Evolutionary conservation across 108 stramenopile species (phyloP).

Genomic region (Epithemia pelagica): DNA sequence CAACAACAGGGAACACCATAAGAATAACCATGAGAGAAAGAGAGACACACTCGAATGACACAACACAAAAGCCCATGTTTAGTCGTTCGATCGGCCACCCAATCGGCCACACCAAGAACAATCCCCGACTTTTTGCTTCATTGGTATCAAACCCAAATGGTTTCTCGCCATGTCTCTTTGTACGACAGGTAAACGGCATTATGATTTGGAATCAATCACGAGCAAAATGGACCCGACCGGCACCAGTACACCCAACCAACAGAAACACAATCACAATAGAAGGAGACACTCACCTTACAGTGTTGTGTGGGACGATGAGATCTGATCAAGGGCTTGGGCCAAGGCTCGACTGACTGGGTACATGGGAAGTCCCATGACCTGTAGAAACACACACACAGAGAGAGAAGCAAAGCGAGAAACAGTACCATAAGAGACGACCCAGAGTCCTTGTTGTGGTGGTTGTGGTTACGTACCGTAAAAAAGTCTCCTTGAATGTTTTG

Average conservation of each 20-base stretch:
- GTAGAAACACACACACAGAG: constrained; percentile 30
- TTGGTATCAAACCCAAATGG: no score
- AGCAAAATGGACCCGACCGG: not conserved
- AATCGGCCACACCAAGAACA: no score
- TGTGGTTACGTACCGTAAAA: constrained; percentile 39
- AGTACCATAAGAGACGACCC: not conserved
- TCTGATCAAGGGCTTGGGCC: constrained; percentile 23
- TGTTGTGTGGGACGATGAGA: not conserved
- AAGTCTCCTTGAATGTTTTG: constrained; percentile 72
- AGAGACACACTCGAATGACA: no score
- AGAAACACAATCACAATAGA: no score
- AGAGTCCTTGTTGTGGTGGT: not conserved
- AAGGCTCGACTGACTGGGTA: constrained; percentile 55
- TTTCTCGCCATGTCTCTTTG: constrained; percentile 10
- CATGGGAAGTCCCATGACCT: constrained; percentile 92
- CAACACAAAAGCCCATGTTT: no score
- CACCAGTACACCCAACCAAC: not conserved
- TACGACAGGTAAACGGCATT: constrained; percentile 13
- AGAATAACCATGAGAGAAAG: no score
- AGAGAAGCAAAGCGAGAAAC: not conserved
- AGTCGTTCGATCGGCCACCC: no score
- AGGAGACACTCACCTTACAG: no score
- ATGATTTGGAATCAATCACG: not conserved
- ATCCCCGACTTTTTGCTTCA: no score
- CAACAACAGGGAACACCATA: no score